Base-by-base conservation (phyloP, 2,329 filamentous ascomycete species). In the Dactylonectria estremocensis region DNA sequence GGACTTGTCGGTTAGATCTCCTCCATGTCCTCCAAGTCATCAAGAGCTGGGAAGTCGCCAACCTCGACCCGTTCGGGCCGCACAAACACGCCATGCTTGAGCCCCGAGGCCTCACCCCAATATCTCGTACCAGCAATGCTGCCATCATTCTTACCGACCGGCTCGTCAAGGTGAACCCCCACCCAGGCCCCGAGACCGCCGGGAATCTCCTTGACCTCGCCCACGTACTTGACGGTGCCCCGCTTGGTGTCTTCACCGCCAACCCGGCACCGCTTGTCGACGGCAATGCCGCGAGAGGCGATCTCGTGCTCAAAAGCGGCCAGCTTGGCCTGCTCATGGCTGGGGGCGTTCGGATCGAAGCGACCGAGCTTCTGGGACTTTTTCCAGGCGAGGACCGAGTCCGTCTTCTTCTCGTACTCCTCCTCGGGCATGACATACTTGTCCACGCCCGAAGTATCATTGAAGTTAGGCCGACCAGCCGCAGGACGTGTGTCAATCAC, bases 371-470 rank as follows among this genome's bases (percentile, higher is more conserved):
- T 95, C 81, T 97, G 91, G n/a, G 90, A 85, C 83, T 93, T 95
- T 83, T 99, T 99, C 95, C 95, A 98, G 6, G 95, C 93, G 24
- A 98, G 88, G 14, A 99, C 96, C 3, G 93, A 95, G 82, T 98
- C 94, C 49, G 90, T 86, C 77, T 95, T 94, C 77, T 90, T 90
- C 79, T 95, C 94, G 82, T 99, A 99, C 77, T 95, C 92, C 56
- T 91, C 88, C 59, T 88, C 86, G n/a, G 95, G 93, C 87, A 99
- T 92, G 69, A 92, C 90, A 80, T 96, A 98, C 84, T 98, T 98
- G 64, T 95, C 90, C 5, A 98, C 94, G 10, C 89, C 87, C 49
- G 92, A 92, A 50, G 93, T 88, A 82, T 97, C 95, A 72, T 89
- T 92, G 82, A 93, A 94, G 81, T 98, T 95, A 69, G 90, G 90